phyloP scores from a whole-genome alignment of 176 grass and related monocot genomes.

The Thinopyrum elongatum region DNA sequence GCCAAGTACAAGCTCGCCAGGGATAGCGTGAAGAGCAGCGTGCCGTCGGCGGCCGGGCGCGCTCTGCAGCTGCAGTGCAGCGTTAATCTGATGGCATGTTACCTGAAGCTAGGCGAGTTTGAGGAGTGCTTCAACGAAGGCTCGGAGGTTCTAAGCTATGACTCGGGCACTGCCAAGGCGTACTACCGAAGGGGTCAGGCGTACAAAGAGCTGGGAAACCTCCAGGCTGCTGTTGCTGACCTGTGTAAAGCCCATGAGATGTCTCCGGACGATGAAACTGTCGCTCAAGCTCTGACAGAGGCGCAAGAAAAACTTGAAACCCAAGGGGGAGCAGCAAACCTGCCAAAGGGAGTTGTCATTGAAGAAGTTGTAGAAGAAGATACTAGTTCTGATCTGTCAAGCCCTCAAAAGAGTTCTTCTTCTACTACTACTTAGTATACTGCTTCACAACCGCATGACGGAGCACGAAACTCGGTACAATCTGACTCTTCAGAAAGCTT shows the following conservation, averaged over 20 bases:
- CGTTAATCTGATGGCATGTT: conserved; percentile 96
- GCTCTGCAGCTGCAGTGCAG: conserved; percentile 71
- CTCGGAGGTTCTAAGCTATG: conserved; percentile 66
- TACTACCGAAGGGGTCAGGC: conserved; percentile 94
- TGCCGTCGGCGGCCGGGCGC: conserved; percentile 38
- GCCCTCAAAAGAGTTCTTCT: conserved; percentile 40
- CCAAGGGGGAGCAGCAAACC: conserved; percentile 27
- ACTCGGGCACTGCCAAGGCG: conserved; percentile 74
- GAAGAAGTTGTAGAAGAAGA: conserved; percentile 73
- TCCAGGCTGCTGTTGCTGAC: conserved; percentile 78
- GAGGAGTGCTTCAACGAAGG: conserved; percentile 84
- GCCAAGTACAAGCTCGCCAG: conserved; percentile 85
- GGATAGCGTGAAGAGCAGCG: conserved; percentile 50
- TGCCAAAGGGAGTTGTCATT: conserved; percentile 59
- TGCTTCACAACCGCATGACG: conserved; percentile 41
- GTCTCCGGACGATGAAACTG: conserved; percentile 90
- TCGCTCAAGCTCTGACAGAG: conserved; percentile 66
- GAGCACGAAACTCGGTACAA: conserved; percentile 25
- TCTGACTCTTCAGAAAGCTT: conserved; percentile 33
- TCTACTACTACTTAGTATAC: conserved; percentile 18
- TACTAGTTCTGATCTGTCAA: conserved; percentile 15
- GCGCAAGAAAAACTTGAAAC: conserved; percentile 37
- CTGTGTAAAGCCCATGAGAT: conserved; percentile 70
- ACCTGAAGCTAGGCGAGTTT: conserved; percentile 65
- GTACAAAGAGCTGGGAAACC: conserved; percentile 69